These are phyloP conservation scores for Schizosaccharomyces osmophilus DNA, from an alignment of 805 yeast genomes.

Conservation along the genomic window DNA sequence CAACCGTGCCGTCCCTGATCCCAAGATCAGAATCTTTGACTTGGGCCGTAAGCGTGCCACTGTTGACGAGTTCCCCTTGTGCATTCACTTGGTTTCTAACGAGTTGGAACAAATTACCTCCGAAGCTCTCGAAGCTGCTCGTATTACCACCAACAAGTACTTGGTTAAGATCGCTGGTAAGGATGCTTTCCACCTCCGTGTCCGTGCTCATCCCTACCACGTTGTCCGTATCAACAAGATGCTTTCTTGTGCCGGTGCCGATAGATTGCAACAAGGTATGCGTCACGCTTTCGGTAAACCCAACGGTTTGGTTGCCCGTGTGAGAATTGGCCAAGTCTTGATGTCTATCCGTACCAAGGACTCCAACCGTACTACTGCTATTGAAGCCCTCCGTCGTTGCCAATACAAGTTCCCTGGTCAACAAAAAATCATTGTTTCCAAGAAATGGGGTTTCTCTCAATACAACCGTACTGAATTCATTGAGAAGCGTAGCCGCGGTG, in stretches of 20 bases:
- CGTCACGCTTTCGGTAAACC: conserved; percentile 99
- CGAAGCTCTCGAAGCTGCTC: conserved; percentile 99
- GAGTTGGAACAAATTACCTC: conserved; percentile 97
- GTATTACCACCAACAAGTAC: conserved; percentile 99
- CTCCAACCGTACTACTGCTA: conserved; percentile 85
- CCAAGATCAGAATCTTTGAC: conserved; percentile 97
- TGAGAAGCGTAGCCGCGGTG: conserved; percentile 84
- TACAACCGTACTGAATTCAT: conserved; percentile 94
- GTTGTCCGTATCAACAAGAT: conserved; percentile 99
- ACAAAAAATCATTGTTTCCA: conserved; percentile 95
- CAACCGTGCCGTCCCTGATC: conserved; percentile 99
- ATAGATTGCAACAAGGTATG: conserved; percentile 99
- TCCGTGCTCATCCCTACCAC: conserved; percentile 99
- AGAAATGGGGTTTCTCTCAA: conserved; percentile 99
- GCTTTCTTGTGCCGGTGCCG: conserved; percentile 99
- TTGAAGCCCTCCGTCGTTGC: conserved; percentile 99
- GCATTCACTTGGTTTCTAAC: conserved; percentile 97
- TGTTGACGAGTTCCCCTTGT: conserved; percentile 97
- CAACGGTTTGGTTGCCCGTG: conserved; percentile 98
- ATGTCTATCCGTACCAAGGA: conserved; percentile 97
- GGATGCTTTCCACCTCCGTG: conserved; percentile 98
- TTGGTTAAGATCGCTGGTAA: conserved; percentile 93
- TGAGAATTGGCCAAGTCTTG: conserved; percentile 92
- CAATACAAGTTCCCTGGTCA: conserved; percentile 99
- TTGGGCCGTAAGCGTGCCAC: conserved; percentile 99